These are phyloP conservation scores for Samsoniella hepiali DNA, from an alignment of 2,329 filamentous ascomycete genomes.

Conservation along the genomic window DNA sequence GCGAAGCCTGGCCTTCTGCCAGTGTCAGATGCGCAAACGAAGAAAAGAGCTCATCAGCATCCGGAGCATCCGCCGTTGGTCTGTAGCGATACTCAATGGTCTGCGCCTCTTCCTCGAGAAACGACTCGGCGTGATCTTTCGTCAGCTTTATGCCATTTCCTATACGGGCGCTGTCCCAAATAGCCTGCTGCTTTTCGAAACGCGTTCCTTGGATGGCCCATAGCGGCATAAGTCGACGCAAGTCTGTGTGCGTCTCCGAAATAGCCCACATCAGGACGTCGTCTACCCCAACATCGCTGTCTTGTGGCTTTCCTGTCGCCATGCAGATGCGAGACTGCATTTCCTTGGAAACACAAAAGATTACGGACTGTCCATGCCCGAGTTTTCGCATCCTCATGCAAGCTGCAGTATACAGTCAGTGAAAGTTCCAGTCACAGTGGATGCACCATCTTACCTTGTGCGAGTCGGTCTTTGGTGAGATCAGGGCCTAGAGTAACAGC, in stretches of 20 bases:
- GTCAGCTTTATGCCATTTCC: background rate
- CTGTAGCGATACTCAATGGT: background rate
- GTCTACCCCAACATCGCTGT: conserved; percentile 37
- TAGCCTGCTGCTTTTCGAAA: conserved; percentile 39
- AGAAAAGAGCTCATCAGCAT: background rate
- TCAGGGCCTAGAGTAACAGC: conserved; percentile 64
- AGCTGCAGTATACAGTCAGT: conserved; percentile 36
- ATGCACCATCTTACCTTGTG: conserved; percentile 54
- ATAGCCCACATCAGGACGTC: conserved; percentile 60
- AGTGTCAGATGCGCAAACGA: background rate
- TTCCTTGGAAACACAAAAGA: conserved; percentile 59
- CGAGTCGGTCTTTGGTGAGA: conserved; percentile 65
- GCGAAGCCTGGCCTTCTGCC: background rate
- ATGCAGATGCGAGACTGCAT: conserved; percentile 52
- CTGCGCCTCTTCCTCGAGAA: conserved; percentile 12
- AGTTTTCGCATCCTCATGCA: conserved; percentile 72
- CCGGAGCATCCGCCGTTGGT: background rate
- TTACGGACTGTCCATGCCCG: conserved; percentile 62
- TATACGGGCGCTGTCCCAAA: conserved; percentile 29
- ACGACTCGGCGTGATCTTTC: background rate
- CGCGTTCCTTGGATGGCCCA: conserved; percentile 60
- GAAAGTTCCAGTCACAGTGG: conserved; percentile 11
- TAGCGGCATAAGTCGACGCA: conserved; percentile 48
- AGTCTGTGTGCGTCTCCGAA: conserved; percentile 51
- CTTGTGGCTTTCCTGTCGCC: conserved; percentile 17